Percentiles rank a stretch among this genome's conserved stretches.
Evolutionary conservation across 371 early-diverging fungal genomes (phyloP).

Genomic region (Lichtheimia ornata): DNA sequence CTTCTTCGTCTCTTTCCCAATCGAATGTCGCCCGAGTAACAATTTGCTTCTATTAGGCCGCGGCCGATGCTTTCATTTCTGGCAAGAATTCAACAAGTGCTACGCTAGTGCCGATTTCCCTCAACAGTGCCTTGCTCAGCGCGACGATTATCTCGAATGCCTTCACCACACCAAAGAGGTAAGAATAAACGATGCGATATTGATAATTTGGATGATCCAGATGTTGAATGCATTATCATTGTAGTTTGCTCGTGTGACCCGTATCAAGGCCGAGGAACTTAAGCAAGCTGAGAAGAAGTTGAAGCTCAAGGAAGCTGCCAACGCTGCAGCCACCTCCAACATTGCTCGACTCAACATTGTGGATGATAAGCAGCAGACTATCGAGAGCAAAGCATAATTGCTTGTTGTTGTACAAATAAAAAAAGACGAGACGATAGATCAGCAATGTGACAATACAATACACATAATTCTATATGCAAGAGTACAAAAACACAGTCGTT

Average conservation of each 20-base stretch:
- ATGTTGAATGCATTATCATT: not conserved
- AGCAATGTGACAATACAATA: too few species aligned
- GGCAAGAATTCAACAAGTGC: constrained; percentile 88
- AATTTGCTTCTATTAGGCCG: constrained; percentile 53
- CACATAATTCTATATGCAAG: not conserved
- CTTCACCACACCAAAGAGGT: constrained; percentile 85
- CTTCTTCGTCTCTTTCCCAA: not conserved
- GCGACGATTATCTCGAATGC: constrained; percentile 84
- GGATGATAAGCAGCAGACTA: constrained; percentile 45
- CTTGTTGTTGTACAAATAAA: constrained; percentile 8
- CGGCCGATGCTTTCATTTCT: constrained; percentile 80
- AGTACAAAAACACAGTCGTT: not conserved
- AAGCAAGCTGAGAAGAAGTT: constrained; percentile 61
- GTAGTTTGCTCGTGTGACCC: constrained; percentile 60
- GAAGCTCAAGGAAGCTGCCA: constrained; percentile 52
- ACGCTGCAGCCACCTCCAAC: constrained; percentile 59
- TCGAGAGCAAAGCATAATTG: constrained; percentile 33
- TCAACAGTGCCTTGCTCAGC: constrained; percentile 70
- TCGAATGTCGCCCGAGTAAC: not conserved
- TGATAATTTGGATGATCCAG: too few species aligned
- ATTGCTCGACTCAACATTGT: constrained; percentile 60
- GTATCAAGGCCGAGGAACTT: constrained; percentile 59
- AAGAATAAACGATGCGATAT: constrained; percentile 2
- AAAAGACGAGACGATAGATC: constrained; percentile 2
- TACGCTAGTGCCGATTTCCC: constrained; percentile 73